A percentile compares a stretch with the other conserved stretches of the same genome.
Conservation (phyloP, 2,329 filamentous ascomycete species). For the Ophiocordyceps polyrhachis-furcata region DNA sequence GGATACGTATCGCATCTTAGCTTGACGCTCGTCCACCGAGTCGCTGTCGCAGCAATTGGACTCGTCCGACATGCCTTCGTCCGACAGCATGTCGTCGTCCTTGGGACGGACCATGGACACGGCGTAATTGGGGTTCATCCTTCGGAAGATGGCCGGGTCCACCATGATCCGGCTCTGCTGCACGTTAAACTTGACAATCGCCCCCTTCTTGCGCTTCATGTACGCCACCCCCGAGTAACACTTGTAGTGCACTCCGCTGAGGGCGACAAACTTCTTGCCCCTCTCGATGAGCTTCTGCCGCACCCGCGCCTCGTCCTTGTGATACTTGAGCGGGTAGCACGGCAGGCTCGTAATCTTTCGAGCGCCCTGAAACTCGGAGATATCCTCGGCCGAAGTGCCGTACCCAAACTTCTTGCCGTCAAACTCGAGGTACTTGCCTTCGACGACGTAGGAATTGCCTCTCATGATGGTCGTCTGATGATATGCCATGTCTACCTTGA, state of each 20-base stretch:
- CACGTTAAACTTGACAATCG: constrained; percentile 56
- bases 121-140: constrained; percentile 72
- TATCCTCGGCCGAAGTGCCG: constrained; percentile 49
- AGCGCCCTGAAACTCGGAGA: constrained; percentile 60
- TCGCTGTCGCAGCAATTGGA: constrained; percentile 18
- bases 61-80: constrained; percentile 24
- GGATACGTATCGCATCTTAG: constrained; percentile 25
- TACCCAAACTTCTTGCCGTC: constrained; percentile 75
- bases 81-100: constrained; percentile 41
- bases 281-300: constrained; percentile 53
- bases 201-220: constrained; percentile 55
- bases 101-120: constrained; percentile 57
- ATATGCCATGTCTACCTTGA: constrained; percentile 61
- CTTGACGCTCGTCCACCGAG: constrained; percentile 20
- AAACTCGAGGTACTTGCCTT: constrained; percentile 69
- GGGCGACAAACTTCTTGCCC: constrained; percentile 64
- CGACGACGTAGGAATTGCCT: constrained; percentile 58
- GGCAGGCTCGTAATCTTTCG: constrained; percentile 64
- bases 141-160: constrained; percentile 62
- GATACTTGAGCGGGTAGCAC: constrained; percentile 64
- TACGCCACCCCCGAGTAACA: constrained; percentile 72
- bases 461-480: constrained; percentile 51
- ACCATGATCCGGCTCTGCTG: constrained; percentile 80
- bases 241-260: constrained; percentile 72
- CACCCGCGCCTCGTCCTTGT: constrained; percentile 50